Conservation (phyloP, 1,284 basidiomycete genomes). For the Ceratobasidium sp. region DNA sequence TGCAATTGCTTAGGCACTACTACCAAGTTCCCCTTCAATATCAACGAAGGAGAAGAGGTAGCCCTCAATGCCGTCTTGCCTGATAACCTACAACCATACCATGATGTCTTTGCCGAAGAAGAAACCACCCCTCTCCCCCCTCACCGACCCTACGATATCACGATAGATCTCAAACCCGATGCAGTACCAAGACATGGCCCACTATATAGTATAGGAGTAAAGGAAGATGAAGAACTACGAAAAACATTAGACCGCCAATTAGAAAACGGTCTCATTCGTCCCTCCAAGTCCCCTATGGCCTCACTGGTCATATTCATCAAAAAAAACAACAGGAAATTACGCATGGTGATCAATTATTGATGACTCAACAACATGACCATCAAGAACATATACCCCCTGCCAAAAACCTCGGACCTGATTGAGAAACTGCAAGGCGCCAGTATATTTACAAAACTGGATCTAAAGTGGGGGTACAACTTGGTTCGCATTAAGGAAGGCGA, state of each 20-base stretch:
- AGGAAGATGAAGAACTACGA: slow-evolving; percentile 11
- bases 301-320: slow-evolving; percentile 63
- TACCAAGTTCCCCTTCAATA: not conserved
- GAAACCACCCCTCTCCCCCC: slow-evolving; percentile 44
- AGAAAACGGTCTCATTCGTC: slow-evolving; percentile 52
- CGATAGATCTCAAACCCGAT: slow-evolving; percentile 44
- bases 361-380: slow-evolving; percentile 52
- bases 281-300: slow-evolving; percentile 56
- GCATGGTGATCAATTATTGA: slow-evolving; percentile 62
- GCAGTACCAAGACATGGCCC: not conserved
- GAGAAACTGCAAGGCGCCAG: slow-evolving; percentile 51
- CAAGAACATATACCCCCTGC: slow-evolving; percentile 28
- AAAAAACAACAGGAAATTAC: slow-evolving; percentile 61
- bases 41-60: not conserved
- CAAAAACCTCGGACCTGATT: slow-evolving; percentile 52
- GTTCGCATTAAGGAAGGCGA: slow-evolving; percentile 53
- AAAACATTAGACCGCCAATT: slow-evolving; percentile 33
- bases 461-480: slow-evolving; percentile 54
- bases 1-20: not conserved
- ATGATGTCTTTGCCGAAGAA: slow-evolving; percentile 46
- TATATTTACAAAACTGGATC: slow-evolving; percentile 56
- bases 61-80: not conserved
- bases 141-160: slow-evolving; percentile 47
- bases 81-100: slow-evolving; percentile 37
- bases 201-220: slow-evolving; percentile 9